Base-by-base conservation (phyloP, 2,329 filamentous ascomycete genomes). In the Aspergillus flavus region DNA sequence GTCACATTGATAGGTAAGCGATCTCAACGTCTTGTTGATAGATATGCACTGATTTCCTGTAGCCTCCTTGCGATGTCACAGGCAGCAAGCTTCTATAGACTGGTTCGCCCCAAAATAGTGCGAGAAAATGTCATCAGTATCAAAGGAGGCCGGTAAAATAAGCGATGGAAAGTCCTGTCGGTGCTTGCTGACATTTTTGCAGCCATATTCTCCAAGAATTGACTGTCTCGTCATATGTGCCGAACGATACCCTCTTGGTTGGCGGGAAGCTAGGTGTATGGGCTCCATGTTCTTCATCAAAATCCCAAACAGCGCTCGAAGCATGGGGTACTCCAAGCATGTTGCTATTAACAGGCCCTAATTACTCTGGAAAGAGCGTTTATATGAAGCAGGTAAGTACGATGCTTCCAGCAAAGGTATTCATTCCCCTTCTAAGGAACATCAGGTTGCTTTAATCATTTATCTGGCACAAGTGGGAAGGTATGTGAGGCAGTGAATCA, bases 341-440 rank as follows among this genome's bases (percentile, higher is more conserved):
- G 79, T 75, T 97, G 14, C 81, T 97, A 6, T 78, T 99, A 71
- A 98, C 95, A 0, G 95, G 95, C 0, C 94, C 95, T 5, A 99
- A 99, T 70, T 96, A 95, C 75, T 98, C 95, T 0, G 95, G 95
- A 0, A 99, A 99, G 77, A 98, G 93, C 69, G 87, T 98, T 0
- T 98, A 97, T 76, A 84, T 98, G 73, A 99, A 96, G 76, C 94
- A 99, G 75, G 77, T 75, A 62, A 66, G 65, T 5, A n/a, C 19
- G 11, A 5, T 16, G 5, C 16, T 28, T 11, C 6, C 12, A 28
- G 46, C 14, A 61, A 11, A 19, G 11, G n/a, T 36, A n/a, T 30
- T 30, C 10, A 53, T 23, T 23, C 21, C 21, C 54, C 60, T 69
- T 23, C 0, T 52, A 71, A 23, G 4, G 14, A n/a, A n/a, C 12